Evolutionary conservation across 2,329 filamentous ascomycete species (phyloP).

Genomic region (Pyrenophora seminiperda): DNA sequence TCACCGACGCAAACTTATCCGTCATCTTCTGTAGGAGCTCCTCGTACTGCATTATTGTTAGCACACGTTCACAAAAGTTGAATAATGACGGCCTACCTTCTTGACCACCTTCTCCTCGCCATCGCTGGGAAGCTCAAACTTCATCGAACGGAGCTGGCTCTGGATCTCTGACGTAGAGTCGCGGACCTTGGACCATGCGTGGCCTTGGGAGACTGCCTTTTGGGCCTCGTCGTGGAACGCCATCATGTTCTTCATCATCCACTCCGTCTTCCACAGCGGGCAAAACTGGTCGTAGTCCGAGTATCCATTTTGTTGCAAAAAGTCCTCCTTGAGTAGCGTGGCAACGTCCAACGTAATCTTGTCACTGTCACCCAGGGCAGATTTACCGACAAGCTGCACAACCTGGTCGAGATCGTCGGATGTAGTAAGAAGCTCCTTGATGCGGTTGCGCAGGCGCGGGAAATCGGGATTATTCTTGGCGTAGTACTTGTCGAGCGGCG

Average conservation of each 20-base stretch:
- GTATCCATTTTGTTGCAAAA: slow-evolving; percentile 98
- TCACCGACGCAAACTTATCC: slow-evolving; percentile 95
- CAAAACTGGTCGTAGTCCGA: slow-evolving; percentile 99
- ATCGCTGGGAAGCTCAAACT: slow-evolving; percentile 91
- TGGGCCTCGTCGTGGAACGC: slow-evolving; percentile 97
- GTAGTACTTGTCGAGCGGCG: slow-evolving; percentile 87
- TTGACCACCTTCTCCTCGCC: slow-evolving; percentile 79
- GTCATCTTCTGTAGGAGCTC: slow-evolving; percentile 87
- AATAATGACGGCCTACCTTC: slow-evolving; percentile 65
- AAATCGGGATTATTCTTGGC: slow-evolving; percentile 93
- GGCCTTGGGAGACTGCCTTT: slow-evolving; percentile 89
- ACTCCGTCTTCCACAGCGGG: slow-evolving; percentile 98
- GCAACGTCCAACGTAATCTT: slow-evolving; percentile 98
- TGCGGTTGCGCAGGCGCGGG: slow-evolving; percentile 86
- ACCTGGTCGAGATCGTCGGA: slow-evolving; percentile 98
- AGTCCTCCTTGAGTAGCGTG: slow-evolving; percentile 93
- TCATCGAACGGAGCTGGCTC: slow-evolving; percentile 83
- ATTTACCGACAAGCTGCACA: slow-evolving; percentile 97
- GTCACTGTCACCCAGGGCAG: slow-evolving; percentile 91
- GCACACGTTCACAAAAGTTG: slow-evolving; percentile 15
- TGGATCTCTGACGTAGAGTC: slow-evolving; percentile 90
- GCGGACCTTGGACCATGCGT: slow-evolving; percentile 89
- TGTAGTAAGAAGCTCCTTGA: slow-evolving; percentile 90
- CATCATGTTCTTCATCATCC: slow-evolving; percentile 99
- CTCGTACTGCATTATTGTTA: slow-evolving; percentile 74